Conservation (phyloP, 2,329 filamentous ascomycete genomes). For the Penicillium nordicum region DNA sequence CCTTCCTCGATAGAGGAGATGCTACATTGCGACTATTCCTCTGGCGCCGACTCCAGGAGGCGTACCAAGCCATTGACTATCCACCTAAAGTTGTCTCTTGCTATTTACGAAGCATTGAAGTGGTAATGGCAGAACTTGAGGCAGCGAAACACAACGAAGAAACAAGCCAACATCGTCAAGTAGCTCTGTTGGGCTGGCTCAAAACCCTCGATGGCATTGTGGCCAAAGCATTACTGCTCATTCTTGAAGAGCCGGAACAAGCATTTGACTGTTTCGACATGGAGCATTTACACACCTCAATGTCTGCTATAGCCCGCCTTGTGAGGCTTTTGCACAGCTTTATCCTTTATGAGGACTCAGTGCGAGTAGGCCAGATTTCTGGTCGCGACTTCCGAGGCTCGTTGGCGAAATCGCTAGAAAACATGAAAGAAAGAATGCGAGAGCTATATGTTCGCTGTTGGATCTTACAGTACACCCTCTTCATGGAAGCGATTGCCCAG, state of each 20-base stretch:
- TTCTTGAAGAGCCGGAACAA: slow-evolving; percentile 59
- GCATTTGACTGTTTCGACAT: slow-evolving; percentile 83
- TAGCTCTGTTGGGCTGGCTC: slow-evolving; percentile 70
- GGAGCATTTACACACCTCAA: slow-evolving; percentile 69
- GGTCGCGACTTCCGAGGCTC: slow-evolving; percentile 56
- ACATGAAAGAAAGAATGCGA: slow-evolving; percentile 66
- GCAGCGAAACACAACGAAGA: slow-evolving; percentile 54
- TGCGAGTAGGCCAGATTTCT: slow-evolving; percentile 70
- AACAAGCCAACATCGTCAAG: slow-evolving; percentile 62
- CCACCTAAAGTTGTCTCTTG: slow-evolving; percentile 85
- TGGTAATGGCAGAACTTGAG: slow-evolving; percentile 69
- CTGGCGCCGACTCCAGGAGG: slow-evolving; percentile 86
- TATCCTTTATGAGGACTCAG: slow-evolving; percentile 77
- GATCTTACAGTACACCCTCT: slow-evolving; percentile 78
- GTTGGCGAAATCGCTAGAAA: slow-evolving; percentile 40
- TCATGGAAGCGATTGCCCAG: slow-evolving; percentile 71
- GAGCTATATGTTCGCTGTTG: slow-evolving; percentile 86
- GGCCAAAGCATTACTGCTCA: slow-evolving; percentile 65
- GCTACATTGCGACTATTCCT: slow-evolving; percentile 80
- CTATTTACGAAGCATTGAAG: slow-evolving; percentile 78
- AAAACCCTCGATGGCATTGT: slow-evolving; percentile 76
- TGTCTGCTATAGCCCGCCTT: slow-evolving; percentile 68
- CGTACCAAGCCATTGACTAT: slow-evolving; percentile 82
- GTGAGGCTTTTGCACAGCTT: slow-evolving; percentile 74
- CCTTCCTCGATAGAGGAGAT: slow-evolving; percentile 77